These are phyloP conservation scores for Carex pumila DNA, from an alignment of 176 grass and related monocot genomes.

Conservation along the genomic window DNA sequence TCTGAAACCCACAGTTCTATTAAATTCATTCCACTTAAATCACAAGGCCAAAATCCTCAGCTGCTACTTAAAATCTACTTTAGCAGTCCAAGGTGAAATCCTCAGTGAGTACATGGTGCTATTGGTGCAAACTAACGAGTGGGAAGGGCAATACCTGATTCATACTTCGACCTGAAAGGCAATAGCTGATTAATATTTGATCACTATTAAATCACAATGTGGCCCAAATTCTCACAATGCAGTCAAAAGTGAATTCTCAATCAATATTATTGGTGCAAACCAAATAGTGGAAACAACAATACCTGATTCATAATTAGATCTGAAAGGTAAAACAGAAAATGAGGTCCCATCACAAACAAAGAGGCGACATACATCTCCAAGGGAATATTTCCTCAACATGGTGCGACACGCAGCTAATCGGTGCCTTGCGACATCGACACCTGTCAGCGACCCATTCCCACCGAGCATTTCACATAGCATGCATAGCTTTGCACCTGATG, in stretches of 20 bases:
- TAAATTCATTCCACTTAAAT: not conserved
- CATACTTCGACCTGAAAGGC: not conserved
- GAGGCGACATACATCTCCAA: conserved; percentile 65
- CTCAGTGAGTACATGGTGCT: not conserved
- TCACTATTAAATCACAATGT: not conserved
- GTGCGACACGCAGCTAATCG: conserved; percentile 82
- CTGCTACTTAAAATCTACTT: too few relatives aligned
- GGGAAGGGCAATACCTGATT: not conserved
- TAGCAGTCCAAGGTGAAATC: not conserved
- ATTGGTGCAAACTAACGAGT: not conserved
- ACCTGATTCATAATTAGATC: conserved; percentile 15
- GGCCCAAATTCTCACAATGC: not conserved
- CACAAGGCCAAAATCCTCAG: not conserved
- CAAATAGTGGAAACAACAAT: conserved; percentile 4
- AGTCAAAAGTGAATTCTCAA: not conserved
- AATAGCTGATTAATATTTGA: not conserved
- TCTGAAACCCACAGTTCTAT: not conserved
- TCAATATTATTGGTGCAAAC: conserved; percentile 9
- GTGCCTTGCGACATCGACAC: conserved; percentile 80
- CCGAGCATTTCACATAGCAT: conserved; percentile 86
- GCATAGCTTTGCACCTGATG: conserved; percentile 89
- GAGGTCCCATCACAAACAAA: conserved; percentile 87
- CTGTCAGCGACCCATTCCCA: conserved; percentile 73
- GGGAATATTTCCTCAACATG: conserved; percentile 85
- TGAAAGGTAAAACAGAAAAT: conserved; percentile 69